phyloP scores from a whole-genome alignment of 2,329 filamentous ascomycete genomes.

The Biscogniauxia marginata region DNA sequence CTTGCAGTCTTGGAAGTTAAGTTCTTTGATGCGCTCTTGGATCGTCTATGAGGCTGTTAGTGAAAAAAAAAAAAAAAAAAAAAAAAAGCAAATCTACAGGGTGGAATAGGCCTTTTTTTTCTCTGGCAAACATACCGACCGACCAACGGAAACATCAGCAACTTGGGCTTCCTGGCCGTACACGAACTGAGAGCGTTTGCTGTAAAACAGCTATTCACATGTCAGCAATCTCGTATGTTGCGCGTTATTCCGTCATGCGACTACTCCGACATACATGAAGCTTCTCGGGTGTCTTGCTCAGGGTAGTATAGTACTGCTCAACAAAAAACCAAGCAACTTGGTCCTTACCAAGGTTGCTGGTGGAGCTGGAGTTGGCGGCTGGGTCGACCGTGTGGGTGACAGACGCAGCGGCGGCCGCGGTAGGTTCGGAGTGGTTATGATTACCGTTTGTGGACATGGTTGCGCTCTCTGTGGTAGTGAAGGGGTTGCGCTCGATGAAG shows the following conservation, averaged over 20 bases:
- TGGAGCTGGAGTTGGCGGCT: conserved; percentile 30
- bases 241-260: not conserved
- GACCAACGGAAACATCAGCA: conserved; percentile 80
- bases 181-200: conserved; percentile 93
- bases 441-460: conserved; percentile 60
- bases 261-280: conserved; percentile 64
- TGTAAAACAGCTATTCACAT: conserved; percentile 75
- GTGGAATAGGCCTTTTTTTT: not conserved
- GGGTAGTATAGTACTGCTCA: conserved; percentile 97
- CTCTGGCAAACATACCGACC: conserved; percentile 62
- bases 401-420: conserved; percentile 34
- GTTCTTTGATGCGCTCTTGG: conserved; percentile 87
- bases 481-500: conserved; percentile 13
- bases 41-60: conserved; percentile 62
- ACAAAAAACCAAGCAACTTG: conserved; percentile 99
- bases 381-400: conserved; percentile 31
- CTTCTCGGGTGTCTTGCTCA: conserved; percentile 92
- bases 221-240: not conserved
- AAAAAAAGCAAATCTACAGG: no score
- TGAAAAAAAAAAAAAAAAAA: no score
- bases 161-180: conserved; percentile 89
- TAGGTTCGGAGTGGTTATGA: conserved; percentile 43
- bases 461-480: conserved; percentile 16
- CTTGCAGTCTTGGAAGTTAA: conserved; percentile 97
- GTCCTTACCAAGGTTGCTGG: conserved; percentile 68